Percentiles rank a stretch among this genome's conserved stretches.
Conservation (phyloP, 2,329 filamentous ascomycete species). For the Penicillium occitanis region DNA sequence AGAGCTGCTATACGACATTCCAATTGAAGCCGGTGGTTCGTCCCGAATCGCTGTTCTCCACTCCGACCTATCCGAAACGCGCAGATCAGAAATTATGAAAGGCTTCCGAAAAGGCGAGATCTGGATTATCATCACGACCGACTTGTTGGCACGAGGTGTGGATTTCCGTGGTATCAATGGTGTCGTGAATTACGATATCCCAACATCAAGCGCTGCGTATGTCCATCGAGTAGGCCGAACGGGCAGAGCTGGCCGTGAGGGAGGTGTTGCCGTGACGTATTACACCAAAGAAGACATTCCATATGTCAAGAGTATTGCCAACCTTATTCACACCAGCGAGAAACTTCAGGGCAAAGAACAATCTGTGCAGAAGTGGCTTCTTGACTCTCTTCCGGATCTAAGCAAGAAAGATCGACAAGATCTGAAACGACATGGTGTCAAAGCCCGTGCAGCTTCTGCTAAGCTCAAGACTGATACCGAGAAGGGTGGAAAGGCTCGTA, state of each 20-base stretch:
- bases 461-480: constrained; percentile 41
- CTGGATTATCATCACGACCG: constrained; percentile 95
- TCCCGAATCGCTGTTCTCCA: constrained; percentile 86
- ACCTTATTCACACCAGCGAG: constrained; percentile 83
- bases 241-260: constrained; percentile 80
- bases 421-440: constrained; percentile 78
- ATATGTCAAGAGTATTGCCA: constrained; percentile 85
- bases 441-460: constrained; percentile 59
- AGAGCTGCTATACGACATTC: constrained; percentile 93
- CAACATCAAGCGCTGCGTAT: constrained; percentile 83
- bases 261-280: constrained; percentile 86
- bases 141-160: constrained; percentile 85
- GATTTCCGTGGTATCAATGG: constrained; percentile 95
- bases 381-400: constrained; percentile 81
- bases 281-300: constrained; percentile 95
- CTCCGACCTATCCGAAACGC: constrained; percentile 74
- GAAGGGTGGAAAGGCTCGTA: constrained; percentile 59
- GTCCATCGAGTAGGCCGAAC: constrained; percentile 92
- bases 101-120: constrained; percentile 88
- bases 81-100: constrained; percentile 78
- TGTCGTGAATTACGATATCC: constrained; percentile 96
- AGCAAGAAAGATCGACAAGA: constrained; percentile 80
- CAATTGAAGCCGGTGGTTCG: constrained; percentile 78
- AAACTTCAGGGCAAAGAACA: constrained; percentile 59
- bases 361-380: constrained; percentile 77